These are phyloP conservation scores for Nigrospora oryzae DNA, from an alignment of 2,329 filamentous ascomycete genomes.

Conservation along the genomic window DNA sequence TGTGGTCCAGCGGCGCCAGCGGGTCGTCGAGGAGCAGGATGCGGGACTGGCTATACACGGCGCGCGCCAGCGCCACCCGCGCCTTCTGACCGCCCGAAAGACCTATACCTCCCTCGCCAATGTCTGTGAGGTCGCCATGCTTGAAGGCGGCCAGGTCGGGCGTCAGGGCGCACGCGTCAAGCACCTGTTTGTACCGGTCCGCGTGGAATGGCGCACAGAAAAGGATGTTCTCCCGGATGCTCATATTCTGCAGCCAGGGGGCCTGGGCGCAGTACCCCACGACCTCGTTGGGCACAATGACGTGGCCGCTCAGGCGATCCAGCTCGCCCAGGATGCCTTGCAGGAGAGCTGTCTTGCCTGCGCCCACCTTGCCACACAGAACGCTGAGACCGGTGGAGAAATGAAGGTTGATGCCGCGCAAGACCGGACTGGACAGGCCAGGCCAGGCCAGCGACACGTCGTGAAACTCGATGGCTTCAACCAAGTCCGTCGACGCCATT, in stretches of 20 bases:
- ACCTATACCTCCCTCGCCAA: constrained; percentile 55
- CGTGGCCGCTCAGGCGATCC: constrained; percentile 51
- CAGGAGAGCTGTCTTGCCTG: constrained; percentile 53
- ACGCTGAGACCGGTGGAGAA: constrained; percentile 44
- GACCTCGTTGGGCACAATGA: constrained; percentile 37
- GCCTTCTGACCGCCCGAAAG: constrained; percentile 57
- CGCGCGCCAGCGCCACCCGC: constrained; percentile 53
- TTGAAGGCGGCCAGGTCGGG: constrained; percentile 48
- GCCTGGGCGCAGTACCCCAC: constrained; percentile 51
- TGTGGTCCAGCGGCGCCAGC: constrained; percentile 53
- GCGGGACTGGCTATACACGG: constrained; percentile 48
- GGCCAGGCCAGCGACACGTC: constrained; percentile 75
- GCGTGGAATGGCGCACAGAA: constrained; percentile 51
- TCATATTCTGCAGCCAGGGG: constrained; percentile 59
- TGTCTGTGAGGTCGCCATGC: constrained; percentile 47
- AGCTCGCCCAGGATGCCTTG: constrained; percentile 54
- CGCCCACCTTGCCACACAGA: constrained; percentile 50
- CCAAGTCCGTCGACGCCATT: constrained; percentile 25
- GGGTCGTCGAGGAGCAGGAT: constrained; percentile 56
- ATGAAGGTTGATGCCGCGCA: constrained; percentile 35
- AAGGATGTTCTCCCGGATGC: constrained; percentile 55
- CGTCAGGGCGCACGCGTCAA: constrained; percentile 51
- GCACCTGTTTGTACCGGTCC: constrained; percentile 46
- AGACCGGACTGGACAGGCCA: constrained; percentile 46
- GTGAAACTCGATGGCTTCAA: constrained; percentile 42